Evolutionary conservation across 2,329 filamentous ascomycete species (phyloP), one percentile per base, ranked within the genome.

Genomic region (Coniochaeta sp.): DNA sequence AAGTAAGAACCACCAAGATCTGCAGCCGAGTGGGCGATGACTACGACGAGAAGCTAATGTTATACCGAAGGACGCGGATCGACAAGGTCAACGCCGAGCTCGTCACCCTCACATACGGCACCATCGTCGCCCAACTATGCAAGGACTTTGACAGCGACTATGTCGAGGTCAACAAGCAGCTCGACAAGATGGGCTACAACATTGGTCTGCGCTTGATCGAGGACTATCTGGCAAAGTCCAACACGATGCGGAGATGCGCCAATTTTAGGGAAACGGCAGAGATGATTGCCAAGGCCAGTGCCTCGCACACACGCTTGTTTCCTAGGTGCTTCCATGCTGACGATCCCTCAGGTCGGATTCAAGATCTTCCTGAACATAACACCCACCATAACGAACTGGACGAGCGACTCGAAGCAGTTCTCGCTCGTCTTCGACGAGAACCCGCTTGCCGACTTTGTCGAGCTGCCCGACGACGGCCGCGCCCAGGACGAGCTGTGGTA

Each of bases 131-230:
- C 60, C 93, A 98, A 74, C 81, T 99, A 65, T 98, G 93, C 79
- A 93, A 93, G 74, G 95, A 99, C 79, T 96, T 93, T 73, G 92
- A 97, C 68, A 88, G 86, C 69, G 91, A 98, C 77, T 99, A 99
- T 72, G 81, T 85, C 58, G 92, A 98, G 73, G 93, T 99, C 72
- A 99, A 99, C 78, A 92, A 93, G 74, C 95, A 99, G 74, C 83
- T 99, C 52, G 95, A 99, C 72, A 96, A 93, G 77, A 99, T 99
- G 95, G 95, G 95, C 59, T 97, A 98, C 78, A 98, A 98, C 70
- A 99, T 99, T 65, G 95, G 95, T 30, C 81, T 98, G 70, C 90
- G 95, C 40, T 78, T 99, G 65, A 97, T 99, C 67, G 95, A 99
- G 69, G 95, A 99, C 76, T 99, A 97, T 70, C 86, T 99, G 19